Evolutionary conservation across 495 filamentous ascomycete species (phyloP).

Genomic region (Cladorrhinum samala): DNA sequence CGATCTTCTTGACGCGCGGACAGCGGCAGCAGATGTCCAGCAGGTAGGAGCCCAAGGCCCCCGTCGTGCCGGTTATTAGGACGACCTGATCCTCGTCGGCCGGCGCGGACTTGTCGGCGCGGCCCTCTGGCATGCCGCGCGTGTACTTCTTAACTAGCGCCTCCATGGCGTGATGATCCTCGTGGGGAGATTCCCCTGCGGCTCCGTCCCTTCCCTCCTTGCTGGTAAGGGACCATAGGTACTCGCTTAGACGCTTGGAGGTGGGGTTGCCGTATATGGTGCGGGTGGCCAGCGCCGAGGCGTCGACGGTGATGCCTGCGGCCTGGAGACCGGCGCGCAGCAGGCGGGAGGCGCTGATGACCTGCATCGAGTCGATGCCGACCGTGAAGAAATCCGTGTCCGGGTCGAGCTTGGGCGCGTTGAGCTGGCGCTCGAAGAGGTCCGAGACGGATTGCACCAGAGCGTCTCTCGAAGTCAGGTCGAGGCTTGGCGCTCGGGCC

Average conservation of each 20-base stretch:
- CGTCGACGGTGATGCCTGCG: slow-evolving; percentile 23
- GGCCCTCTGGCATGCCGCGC: slow-evolving; percentile 21
- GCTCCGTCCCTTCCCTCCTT: slow-evolving; percentile 14
- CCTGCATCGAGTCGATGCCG: slow-evolving; percentile 50
- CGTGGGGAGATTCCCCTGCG: slow-evolving; percentile 11
- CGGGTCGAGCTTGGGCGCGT: slow-evolving; percentile 23
- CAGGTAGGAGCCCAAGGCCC: slow-evolving; percentile 53
- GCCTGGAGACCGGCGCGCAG: slow-evolving; percentile 29
- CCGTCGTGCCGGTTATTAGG: slow-evolving; percentile 56
- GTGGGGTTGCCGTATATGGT: slow-evolving; percentile 39
- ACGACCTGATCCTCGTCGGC: slow-evolving; percentile 36
- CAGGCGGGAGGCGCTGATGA: slow-evolving; percentile 34
- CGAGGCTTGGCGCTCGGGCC: slow-evolving; percentile 18
- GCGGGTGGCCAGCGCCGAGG: slow-evolving; percentile 28
- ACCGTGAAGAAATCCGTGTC: slow-evolving; percentile 40
- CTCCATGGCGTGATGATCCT: slow-evolving; percentile 29
- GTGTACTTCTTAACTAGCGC: slow-evolving; percentile 36
- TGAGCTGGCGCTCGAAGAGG: slow-evolving; percentile 27
- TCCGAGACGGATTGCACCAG: slow-evolving; percentile 29
- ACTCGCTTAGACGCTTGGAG: slow-evolving; percentile 26
- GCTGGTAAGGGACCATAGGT: slow-evolving; percentile 19
- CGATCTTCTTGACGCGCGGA: slow-evolving; percentile 41
- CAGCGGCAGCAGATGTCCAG: slow-evolving; percentile 36
- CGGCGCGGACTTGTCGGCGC: slow-evolving; percentile 26
- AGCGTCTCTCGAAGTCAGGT: slow-evolving; percentile 26